Conservation (phyloP, 2,329 filamentous ascomycete species). For the Fusarium guadeloupense region DNA sequence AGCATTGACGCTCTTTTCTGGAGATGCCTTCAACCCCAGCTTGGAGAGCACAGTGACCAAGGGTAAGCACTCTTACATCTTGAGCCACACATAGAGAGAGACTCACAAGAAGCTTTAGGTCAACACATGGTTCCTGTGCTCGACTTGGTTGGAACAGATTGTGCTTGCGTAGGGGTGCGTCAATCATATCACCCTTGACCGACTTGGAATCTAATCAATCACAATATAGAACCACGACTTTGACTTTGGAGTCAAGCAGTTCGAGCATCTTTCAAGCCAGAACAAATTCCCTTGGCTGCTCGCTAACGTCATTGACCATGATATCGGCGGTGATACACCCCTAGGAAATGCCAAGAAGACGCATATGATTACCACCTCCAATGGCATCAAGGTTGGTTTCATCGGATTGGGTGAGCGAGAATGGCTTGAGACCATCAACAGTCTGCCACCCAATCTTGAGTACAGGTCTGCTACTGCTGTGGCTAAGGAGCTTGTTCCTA, state of each 20-base stretch:
- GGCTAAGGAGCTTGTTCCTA: slow-evolving; percentile 77
- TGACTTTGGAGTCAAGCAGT: slow-evolving; percentile 88
- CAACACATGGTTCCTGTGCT: slow-evolving; percentile 89
- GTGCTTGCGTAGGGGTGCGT: slow-evolving; percentile 82
- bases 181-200: slow-evolving; percentile 28
- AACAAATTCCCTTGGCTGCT: slow-evolving; percentile 91
- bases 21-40: slow-evolving; percentile 92
- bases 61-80: slow-evolving; percentile 56
- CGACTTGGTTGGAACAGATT: slow-evolving; percentile 79
- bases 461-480: slow-evolving; percentile 82
- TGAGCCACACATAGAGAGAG: background rate
- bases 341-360: slow-evolving; percentile 81
- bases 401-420: slow-evolving; percentile 88
- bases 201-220: slow-evolving; percentile 14
- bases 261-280: slow-evolving; percentile 74
- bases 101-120: slow-evolving; percentile 51
- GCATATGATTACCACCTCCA: slow-evolving; percentile 79
- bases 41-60: slow-evolving; percentile 91
- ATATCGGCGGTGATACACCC: slow-evolving; percentile 76
- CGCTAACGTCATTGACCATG: slow-evolving; percentile 87
- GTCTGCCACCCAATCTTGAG: slow-evolving; percentile 80
- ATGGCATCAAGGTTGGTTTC: slow-evolving; percentile 85
- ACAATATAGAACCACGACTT: slow-evolving; percentile 81
- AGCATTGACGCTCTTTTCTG: slow-evolving; percentile 84
- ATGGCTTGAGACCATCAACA: slow-evolving; percentile 90